Conservation (phyloP, 305 asterid species). For the Fraxinus angustifolia region DNA sequence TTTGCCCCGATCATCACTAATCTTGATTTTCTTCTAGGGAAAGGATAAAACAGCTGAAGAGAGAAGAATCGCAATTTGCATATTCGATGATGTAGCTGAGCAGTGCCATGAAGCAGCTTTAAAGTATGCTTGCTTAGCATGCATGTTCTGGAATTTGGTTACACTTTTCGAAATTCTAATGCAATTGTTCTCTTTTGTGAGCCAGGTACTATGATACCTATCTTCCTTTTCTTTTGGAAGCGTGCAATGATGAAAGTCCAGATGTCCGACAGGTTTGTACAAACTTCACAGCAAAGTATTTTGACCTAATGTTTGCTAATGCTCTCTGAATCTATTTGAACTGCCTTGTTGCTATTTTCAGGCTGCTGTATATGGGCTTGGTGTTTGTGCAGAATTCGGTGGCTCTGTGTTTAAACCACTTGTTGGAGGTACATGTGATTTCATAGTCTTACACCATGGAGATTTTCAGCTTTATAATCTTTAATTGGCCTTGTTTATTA, state of each 20-base stretch:
- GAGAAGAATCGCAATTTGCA: slow-evolving; percentile 95
- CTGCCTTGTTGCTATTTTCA: slow-evolving; percentile 30
- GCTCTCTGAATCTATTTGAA: slow-evolving; percentile 19
- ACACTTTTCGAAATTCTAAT: slow-evolving; percentile 6
- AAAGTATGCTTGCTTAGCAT: slow-evolving; percentile 42
- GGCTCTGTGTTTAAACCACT: slow-evolving; percentile 77
- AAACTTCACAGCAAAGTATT: slow-evolving; percentile 7
- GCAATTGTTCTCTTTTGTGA: slow-evolving; percentile 18
- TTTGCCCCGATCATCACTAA: not conserved
- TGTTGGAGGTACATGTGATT: slow-evolving; percentile 62
- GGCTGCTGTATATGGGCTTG: slow-evolving; percentile 99
- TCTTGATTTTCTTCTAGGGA: slow-evolving; percentile 44
- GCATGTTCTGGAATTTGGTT: slow-evolving; percentile 8
- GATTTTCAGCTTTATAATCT: not conserved
- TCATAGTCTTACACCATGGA: not conserved
- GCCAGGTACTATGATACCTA: slow-evolving; percentile 82
- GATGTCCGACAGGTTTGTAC: slow-evolving; percentile 85
- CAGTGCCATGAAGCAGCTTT: slow-evolving; percentile 86
- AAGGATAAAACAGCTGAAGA: slow-evolving; percentile 93
- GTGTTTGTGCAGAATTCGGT: slow-evolving; percentile 92
- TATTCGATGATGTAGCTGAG: slow-evolving; percentile 98
- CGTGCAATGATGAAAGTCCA: slow-evolving; percentile 86
- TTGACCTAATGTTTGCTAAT: slow-evolving; percentile 17
- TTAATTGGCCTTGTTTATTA: slow-evolving; percentile 10
- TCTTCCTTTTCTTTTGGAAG: slow-evolving; percentile 96